These are phyloP conservation scores for Tulasnella sp. DNA, from an alignment of 768 basidiomycete species.

Conservation along the genomic window DNA sequence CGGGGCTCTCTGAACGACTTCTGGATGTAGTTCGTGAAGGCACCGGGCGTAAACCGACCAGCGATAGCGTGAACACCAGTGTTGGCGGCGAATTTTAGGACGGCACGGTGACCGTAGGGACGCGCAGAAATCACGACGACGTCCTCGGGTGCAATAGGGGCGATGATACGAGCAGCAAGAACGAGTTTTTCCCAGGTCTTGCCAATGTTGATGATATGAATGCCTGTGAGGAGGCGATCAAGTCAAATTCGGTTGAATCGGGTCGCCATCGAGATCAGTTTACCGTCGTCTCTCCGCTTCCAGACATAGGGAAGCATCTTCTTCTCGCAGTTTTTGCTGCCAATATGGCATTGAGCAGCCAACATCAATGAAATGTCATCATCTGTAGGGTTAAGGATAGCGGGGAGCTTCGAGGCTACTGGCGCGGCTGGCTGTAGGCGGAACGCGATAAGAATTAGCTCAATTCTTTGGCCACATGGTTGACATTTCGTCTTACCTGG, in stretches of 20 bases:
- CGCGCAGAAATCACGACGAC: constrained; percentile 97
- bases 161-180: constrained; percentile 93
- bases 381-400: constrained; percentile 85
- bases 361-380: constrained; percentile 95
- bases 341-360: constrained; percentile 92
- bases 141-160: constrained; percentile 93
- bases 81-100: constrained; percentile 96
- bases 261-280: constrained; percentile 25
- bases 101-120: constrained; percentile 97
- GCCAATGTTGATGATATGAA: constrained; percentile 94
- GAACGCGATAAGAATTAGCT: too few species aligned
- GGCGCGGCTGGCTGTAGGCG: background rate
- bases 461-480: background rate
- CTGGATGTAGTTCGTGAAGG: constrained; percentile 99
- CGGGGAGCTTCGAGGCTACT: constrained; percentile 72
- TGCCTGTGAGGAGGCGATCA: constrained; percentile 43
- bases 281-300: constrained; percentile 92
- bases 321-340: constrained; percentile 99
- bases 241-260: constrained; percentile 5
- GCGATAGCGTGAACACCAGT: constrained; percentile 98
- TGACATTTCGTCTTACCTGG: too few species aligned
- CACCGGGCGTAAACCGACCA: constrained; percentile 97
- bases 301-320: constrained; percentile 98
- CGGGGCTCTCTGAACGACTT: constrained; percentile 99
- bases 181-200: constrained; percentile 99